Evolutionary conservation across 495 filamentous ascomycete genomes (phyloP).

Genomic region (Penicillium canariense): DNA sequence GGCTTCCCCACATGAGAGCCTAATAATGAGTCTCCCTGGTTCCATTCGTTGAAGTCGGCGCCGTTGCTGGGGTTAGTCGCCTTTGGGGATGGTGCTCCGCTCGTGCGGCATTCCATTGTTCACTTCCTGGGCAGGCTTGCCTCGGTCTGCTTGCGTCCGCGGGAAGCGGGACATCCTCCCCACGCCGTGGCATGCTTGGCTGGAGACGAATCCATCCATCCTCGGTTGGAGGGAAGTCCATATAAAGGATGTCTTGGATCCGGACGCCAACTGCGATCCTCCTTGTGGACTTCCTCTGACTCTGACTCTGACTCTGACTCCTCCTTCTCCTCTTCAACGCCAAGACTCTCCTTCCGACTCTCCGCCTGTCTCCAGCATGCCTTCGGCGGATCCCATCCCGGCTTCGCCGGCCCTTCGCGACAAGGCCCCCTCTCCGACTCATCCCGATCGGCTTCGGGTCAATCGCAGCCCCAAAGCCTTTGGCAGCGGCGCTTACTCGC

Average conservation of each 20-base stretch:
- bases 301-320: background rate
- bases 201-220: background rate
- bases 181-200: too few relatives aligned
- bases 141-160: background rate
- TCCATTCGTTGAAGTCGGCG: too few relatives aligned
- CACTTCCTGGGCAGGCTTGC: background rate
- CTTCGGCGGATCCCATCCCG: slow-evolving; percentile 20
- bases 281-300: too few relatives aligned
- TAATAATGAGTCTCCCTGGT: too few relatives aligned
- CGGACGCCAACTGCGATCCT: background rate
- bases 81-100: background rate
- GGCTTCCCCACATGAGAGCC: slow-evolving; percentile 4
- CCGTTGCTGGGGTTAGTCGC: slow-evolving; percentile 5
- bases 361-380: slow-evolving; percentile 13
- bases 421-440: slow-evolving; percentile 27
- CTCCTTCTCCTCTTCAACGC: background rate
- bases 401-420: background rate
- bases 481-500: slow-evolving; percentile 60
- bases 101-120: too few relatives aligned
- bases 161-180: too few relatives aligned
- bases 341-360: background rate
- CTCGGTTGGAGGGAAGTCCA: slow-evolving; percentile 23
- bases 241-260: too few relatives aligned
- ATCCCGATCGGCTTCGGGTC: slow-evolving; percentile 37
- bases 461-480: slow-evolving; percentile 46